Conservation (phyloP, 2,329 filamentous ascomycete species). For the Aspergillus chevalieri region DNA sequence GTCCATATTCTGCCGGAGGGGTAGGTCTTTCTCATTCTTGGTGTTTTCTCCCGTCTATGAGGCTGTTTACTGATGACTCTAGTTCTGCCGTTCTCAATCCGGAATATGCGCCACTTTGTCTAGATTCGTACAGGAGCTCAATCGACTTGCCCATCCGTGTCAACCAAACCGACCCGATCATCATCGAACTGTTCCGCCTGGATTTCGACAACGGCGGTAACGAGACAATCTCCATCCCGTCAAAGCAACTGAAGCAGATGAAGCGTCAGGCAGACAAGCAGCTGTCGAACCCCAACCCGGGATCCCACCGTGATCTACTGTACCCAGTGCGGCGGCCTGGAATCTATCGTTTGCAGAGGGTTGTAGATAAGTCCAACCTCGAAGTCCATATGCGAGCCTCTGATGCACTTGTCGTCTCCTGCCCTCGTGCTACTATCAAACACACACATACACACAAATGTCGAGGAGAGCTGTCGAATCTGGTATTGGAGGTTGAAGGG, state of each 20-base stretch:
- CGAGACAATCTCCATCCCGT: slow-evolving; percentile 70
- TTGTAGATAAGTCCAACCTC: slow-evolving; percentile 88
- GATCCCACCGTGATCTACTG: slow-evolving; percentile 60
- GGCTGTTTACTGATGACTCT: slow-evolving; percentile 21
- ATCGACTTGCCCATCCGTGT: slow-evolving; percentile 77
- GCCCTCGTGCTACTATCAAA: slow-evolving; percentile 71
- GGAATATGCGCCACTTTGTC: slow-evolving; percentile 70
- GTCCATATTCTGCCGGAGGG: slow-evolving; percentile 97
- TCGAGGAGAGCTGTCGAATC: slow-evolving; percentile 77
- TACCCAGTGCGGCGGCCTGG: slow-evolving; percentile 79
- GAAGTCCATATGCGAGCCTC: slow-evolving; percentile 73
- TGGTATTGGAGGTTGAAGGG: slow-evolving; percentile 76
- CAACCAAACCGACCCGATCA: slow-evolving; percentile 84
- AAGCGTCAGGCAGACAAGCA: slow-evolving; percentile 63
- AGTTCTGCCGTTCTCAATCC: slow-evolving; percentile 85
- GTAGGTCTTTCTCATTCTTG: slow-evolving; percentile 34
- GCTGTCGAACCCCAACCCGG: slow-evolving; percentile 42
- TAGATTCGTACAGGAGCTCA: slow-evolving; percentile 57
- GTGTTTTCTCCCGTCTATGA: not conserved
- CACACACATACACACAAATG: slow-evolving; percentile 64
- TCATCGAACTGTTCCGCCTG: slow-evolving; percentile 80
- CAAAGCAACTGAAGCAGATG: slow-evolving; percentile 68
- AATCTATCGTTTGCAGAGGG: slow-evolving; percentile 75
- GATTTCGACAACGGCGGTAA: slow-evolving; percentile 76
- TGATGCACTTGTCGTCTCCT: slow-evolving; percentile 78